Conservation (phyloP, 208 protist genomes). For the Trypanosoma platydactyli region DNA sequence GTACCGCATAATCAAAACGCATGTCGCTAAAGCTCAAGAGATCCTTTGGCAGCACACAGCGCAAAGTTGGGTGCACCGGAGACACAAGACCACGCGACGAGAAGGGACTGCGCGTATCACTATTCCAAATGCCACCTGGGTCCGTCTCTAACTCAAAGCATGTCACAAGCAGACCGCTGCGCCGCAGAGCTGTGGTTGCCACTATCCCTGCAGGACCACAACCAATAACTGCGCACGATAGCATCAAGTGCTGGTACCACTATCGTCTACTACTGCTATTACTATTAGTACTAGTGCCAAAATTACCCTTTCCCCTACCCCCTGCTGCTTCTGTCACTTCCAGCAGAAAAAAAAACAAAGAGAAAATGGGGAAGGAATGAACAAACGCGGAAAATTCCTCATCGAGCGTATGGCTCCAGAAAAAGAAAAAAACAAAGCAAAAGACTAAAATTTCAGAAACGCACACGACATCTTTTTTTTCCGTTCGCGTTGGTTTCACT, state of each 20-base stretch:
- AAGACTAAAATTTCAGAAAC: conserved; percentile 1
- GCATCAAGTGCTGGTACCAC: conserved; percentile 39
- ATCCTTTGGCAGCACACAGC: conserved; percentile 85
- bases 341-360: conserved; percentile 2
- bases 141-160: conserved; percentile 75
- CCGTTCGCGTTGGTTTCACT: neutral
- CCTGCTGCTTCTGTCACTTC: neutral
- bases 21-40: conserved; percentile 83
- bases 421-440: conserved; percentile 5
- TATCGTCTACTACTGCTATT: neutral
- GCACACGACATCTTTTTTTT: neutral
- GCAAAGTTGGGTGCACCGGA: conserved; percentile 81
- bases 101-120: conserved; percentile 66
- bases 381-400: no score
- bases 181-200: conserved; percentile 60
- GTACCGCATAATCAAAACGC: conserved; percentile 78
- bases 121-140: conserved; percentile 80
- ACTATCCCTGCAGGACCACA: conserved; percentile 86
- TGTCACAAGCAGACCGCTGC: conserved; percentile 80
- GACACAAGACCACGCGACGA: conserved; percentile 67
- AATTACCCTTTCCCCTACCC: neutral
- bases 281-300: neutral
- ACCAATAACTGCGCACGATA: conserved; percentile 85
- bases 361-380: neutral
- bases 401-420: no score